These are phyloP conservation scores for Cercospora beticola DNA, from an alignment of 2,329 filamentous ascomycete species.

Conservation along the genomic window DNA sequence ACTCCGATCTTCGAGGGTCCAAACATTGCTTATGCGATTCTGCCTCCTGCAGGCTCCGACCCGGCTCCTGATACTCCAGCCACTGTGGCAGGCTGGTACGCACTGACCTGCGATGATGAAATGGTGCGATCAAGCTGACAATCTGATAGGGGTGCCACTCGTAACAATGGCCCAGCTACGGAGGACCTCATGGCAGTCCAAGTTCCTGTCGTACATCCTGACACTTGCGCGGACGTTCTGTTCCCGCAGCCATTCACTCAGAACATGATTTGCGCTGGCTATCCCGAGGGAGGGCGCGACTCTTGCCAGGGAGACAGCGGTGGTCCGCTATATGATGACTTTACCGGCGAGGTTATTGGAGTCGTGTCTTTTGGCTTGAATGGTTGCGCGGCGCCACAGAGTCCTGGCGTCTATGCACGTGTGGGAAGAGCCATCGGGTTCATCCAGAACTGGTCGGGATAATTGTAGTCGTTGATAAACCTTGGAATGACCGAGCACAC, in stretches of 20 bases:
- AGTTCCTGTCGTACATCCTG: neutral
- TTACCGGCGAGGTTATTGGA: neutral
- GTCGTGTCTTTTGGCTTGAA: neutral
- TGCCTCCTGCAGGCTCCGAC: neutral
- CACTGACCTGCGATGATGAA: neutral
- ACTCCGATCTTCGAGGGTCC: neutral
- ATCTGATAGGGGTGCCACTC: neutral
- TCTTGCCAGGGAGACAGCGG: neutral
- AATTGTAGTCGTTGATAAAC: neutral
- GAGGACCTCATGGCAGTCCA: neutral
- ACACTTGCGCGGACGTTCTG: neutral
- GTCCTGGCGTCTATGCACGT: slow-evolving; percentile 1
- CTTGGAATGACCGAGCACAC: neutral
- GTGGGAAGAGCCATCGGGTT: slow-evolving; percentile 1
- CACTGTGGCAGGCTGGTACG: slow-evolving; percentile 1
- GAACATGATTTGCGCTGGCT: slow-evolving; percentile 3
- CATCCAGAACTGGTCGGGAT: neutral
- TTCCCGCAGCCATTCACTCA: neutral
- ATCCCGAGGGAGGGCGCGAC: neutral
- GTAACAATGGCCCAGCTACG: neutral
- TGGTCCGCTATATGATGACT: neutral
- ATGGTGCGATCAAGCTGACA: neutral
- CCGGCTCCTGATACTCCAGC: neutral
- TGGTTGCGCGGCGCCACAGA: neutral
- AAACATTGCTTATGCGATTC: neutral